Percentiles rank a stretch among this genome's conserved stretches.
Evolutionary conservation across 306 rosid species (phyloP).

Genomic region (Malus sieversii): DNA sequence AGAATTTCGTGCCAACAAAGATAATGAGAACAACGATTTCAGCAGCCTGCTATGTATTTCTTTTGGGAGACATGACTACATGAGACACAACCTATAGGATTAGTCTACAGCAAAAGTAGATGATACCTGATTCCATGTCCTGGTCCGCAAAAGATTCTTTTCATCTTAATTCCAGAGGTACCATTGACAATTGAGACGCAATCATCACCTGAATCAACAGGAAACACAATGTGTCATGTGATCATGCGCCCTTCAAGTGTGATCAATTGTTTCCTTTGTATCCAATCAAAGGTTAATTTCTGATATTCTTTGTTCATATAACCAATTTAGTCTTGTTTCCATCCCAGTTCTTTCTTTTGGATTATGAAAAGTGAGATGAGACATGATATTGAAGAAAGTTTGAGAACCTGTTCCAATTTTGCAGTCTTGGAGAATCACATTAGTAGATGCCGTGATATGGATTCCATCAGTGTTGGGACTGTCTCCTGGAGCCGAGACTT

Average conservation of each 20-base stretch:
- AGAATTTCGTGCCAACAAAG: background rate
- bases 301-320: background rate
- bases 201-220: slow-evolving; percentile 69
- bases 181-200: slow-evolving; percentile 94
- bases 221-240: slow-evolving; percentile 6
- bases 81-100: background rate
- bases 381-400: background rate
- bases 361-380: background rate
- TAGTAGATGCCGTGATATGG: slow-evolving; percentile 81
- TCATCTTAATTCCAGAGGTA: slow-evolving; percentile 88
- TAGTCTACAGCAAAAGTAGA: background rate
- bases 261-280: background rate
- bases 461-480: slow-evolving; percentile 97
- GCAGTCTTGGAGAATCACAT: slow-evolving; percentile 71
- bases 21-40: background rate
- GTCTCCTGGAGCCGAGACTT: slow-evolving; percentile 75
- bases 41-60: background rate
- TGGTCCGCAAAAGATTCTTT: slow-evolving; percentile 82
- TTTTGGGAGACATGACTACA: background rate
- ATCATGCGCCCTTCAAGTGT: background rate
- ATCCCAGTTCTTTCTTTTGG: background rate
- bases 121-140: slow-evolving; percentile 96
- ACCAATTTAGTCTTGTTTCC: background rate
- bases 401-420: slow-evolving; percentile 86
- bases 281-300: background rate